These are phyloP conservation scores for Acacia concinna DNA, from an alignment of 331 rosid species.

Conservation along the genomic window DNA sequence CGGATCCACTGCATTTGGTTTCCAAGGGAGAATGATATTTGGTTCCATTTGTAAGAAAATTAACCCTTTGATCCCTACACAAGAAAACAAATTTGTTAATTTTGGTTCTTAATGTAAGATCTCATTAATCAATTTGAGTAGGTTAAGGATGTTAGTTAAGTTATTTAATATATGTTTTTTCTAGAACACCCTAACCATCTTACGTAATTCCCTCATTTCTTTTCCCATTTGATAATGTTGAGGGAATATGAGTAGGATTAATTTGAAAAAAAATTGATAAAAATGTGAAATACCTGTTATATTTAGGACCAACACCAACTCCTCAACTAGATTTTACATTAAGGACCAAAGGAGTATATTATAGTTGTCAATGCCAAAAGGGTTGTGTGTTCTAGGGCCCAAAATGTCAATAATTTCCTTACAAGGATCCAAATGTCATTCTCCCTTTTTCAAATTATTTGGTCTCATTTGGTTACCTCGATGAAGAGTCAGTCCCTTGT, in stretches of 20 bases:
- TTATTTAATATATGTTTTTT: too few species aligned
- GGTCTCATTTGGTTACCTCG: not conserved
- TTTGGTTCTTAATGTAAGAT: too few species aligned
- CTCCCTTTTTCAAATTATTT: not conserved
- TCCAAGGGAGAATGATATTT: not conserved
- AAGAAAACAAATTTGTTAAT: not conserved
- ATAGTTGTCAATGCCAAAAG: not conserved
- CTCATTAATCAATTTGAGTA: too few species aligned
- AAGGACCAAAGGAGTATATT: not conserved
- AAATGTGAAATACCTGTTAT: too few species aligned
- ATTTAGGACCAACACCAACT: too few species aligned
- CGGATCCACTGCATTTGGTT: constrained; percentile 4
- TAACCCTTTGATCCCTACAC: not conserved
- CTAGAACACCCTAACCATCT: too few species aligned
- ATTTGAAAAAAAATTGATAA: too few species aligned
- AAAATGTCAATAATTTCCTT: not conserved
- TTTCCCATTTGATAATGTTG: too few species aligned
- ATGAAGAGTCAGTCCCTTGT: not conserved
- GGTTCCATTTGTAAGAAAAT: not conserved
- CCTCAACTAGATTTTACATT: too few species aligned
- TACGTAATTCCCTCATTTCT: too few species aligned
- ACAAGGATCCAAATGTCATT: not conserved
- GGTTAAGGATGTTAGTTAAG: too few species aligned
- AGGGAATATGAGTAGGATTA: too few species aligned
- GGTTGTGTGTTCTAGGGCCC: not conserved